Evolutionary conservation across 163 green algal genomes (phyloP).

Genomic region (Chlorella variabilis): DNA sequence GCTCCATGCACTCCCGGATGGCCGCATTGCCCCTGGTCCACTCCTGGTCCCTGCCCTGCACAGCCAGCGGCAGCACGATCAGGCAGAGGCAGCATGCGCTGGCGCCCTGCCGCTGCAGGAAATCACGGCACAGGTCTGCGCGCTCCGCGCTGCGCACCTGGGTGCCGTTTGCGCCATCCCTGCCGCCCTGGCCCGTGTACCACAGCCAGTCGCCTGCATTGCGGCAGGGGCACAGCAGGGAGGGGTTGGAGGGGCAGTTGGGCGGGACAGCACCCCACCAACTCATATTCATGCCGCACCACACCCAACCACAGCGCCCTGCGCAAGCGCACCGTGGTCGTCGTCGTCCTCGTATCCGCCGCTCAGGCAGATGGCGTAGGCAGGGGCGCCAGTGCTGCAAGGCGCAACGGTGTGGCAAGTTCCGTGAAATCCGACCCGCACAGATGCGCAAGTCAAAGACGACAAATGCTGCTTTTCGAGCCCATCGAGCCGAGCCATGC

Average conservation of each 20-base stretch:
- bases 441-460: too few relatives aligned
- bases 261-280: too few relatives aligned
- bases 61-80: not conserved
- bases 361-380: slow-evolving; percentile 22
- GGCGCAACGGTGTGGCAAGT: too few relatives aligned
- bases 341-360: slow-evolving; percentile 41
- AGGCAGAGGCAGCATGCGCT: not conserved
- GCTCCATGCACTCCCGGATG: not conserved
- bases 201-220: slow-evolving; percentile 23
- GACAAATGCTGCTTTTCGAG: too few relatives aligned
- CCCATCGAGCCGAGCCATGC: too few relatives aligned
- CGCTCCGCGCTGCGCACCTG: not conserved
- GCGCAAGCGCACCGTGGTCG: slow-evolving; percentile 39
- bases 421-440: too few relatives aligned
- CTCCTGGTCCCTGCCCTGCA: slow-evolving; percentile 23
- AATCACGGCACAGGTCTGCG: too few relatives aligned
- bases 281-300: too few relatives aligned
- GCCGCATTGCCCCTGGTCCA: slow-evolving; percentile 26
- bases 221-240: not conserved
- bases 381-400: not conserved
- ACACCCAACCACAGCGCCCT: too few relatives aligned
- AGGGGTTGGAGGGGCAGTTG: too few relatives aligned
- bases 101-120: not conserved
- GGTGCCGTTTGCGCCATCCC: not conserved
- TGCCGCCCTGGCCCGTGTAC: slow-evolving; percentile 39